Evolutionary conservation across 1,284 basidiomycete species (phyloP).

Genomic region (Cutaneotrichosporon spelunceum): DNA sequence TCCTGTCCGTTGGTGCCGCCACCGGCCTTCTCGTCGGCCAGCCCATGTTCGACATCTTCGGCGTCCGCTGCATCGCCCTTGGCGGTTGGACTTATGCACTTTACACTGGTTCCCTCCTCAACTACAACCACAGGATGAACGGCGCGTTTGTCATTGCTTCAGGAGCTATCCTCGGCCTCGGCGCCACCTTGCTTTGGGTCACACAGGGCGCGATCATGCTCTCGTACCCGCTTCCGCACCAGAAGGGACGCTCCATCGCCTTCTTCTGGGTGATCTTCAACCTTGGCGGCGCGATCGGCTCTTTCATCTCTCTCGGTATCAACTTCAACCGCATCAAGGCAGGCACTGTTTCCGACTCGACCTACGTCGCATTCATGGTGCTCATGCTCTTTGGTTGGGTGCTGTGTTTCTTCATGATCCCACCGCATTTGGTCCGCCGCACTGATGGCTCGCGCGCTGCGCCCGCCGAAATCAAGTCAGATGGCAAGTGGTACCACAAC

Average conservation of each 20-base stretch:
- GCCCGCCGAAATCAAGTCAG: neutral
- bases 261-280: constrained; percentile 77
- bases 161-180: constrained; percentile 76
- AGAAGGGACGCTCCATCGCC: constrained; percentile 70
- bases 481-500: constrained; percentile 11
- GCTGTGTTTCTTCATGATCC: constrained; percentile 19
- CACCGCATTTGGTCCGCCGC: constrained; percentile 21
- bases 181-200: constrained; percentile 80
- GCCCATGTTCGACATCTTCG: constrained; percentile 27
- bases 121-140: constrained; percentile 60
- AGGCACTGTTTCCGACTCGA: constrained; percentile 22
- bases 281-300: constrained; percentile 66
- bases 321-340: constrained; percentile 46
- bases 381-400: constrained; percentile 28
- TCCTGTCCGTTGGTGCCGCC: constrained; percentile 24
- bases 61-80: constrained; percentile 21
- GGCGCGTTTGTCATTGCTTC: constrained; percentile 67
- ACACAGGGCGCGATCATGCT: constrained; percentile 81
- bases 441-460: constrained; percentile 22
- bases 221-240: constrained; percentile 66
- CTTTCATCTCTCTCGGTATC: constrained; percentile 61
- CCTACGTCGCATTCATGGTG: constrained; percentile 28
- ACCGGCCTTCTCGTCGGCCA: constrained; percentile 26
- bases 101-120: constrained; percentile 25
- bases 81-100: constrained; percentile 29